Evolutionary conservation across 257 asterid species (phyloP).

Genomic region (Salvia splendens): DNA sequence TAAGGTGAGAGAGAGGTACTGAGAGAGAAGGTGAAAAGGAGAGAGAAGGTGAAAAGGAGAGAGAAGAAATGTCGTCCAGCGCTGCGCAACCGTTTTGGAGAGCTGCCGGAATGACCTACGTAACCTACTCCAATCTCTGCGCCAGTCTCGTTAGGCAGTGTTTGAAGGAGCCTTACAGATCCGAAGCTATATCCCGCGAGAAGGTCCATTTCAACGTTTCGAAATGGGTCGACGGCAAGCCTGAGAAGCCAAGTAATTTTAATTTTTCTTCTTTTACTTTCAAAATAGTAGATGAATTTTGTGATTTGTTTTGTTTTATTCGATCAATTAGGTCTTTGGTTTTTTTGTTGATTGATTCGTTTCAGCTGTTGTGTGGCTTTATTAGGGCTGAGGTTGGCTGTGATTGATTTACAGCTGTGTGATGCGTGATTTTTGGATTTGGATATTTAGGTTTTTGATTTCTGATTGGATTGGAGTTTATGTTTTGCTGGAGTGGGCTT

Average conservation of each 20-base stretch:
- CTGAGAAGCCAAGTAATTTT: slow-evolving; percentile 67
- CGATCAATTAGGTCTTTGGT: neutral
- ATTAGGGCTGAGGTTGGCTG: slow-evolving; percentile 8
- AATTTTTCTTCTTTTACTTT: neutral
- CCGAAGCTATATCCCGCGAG: slow-evolving; percentile 81
- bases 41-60: neutral
- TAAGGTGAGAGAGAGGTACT: slow-evolving; percentile 28
- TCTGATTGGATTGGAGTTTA: neutral
- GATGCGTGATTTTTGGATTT: neutral
- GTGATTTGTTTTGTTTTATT: slow-evolving; percentile 12
- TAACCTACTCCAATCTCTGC: slow-evolving; percentile 79
- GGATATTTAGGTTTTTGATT: slow-evolving; percentile 10
- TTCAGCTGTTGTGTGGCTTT: slow-evolving; percentile 19
- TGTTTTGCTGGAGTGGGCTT: neutral
- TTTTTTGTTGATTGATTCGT: slow-evolving; percentile 6
- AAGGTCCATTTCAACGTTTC: slow-evolving; percentile 77
- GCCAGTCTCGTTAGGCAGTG: slow-evolving; percentile 88
- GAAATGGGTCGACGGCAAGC: slow-evolving; percentile 79
- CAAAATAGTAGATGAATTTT: neutral
- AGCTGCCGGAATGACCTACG: slow-evolving; percentile 89
- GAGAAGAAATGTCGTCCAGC: slow-evolving; percentile 54
- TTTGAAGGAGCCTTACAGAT: slow-evolving; percentile 72
- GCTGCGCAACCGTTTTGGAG: slow-evolving; percentile 86
- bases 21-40: neutral
- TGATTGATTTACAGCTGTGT: slow-evolving; percentile 16